A percentile compares a stretch with the other conserved stretches of the same genome.
Conservation (phyloP, 1,139 yeast genomes). For the Lodderomyces oxycetoniae region DNA sequence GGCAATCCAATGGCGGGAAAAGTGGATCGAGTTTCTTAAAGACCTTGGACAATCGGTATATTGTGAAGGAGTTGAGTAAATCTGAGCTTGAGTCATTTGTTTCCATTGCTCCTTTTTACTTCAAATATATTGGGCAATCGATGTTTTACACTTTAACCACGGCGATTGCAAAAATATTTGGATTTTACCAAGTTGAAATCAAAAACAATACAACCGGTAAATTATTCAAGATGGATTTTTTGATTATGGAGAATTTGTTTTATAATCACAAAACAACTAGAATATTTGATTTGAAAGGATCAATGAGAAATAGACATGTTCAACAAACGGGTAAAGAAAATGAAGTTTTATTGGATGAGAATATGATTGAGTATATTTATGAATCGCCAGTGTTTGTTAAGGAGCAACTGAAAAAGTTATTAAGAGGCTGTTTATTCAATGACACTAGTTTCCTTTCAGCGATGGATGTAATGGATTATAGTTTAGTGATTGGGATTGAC, state of each 20-base stretch:
- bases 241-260: slow-evolving; percentile 93
- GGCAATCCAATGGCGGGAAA: slow-evolving; percentile 97
- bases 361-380: slow-evolving; percentile 96
- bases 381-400: slow-evolving; percentile 94
- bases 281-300: slow-evolving; percentile 93
- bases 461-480: slow-evolving; percentile 99
- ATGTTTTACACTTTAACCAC: slow-evolving; percentile 93
- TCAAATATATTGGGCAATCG: slow-evolving; percentile 93
- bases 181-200: slow-evolving; percentile 89
- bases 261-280: slow-evolving; percentile 79
- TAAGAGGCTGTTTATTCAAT: slow-evolving; percentile 88
- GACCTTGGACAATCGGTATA: slow-evolving; percentile 83
- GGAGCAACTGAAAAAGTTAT: slow-evolving; percentile 81
- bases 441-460: slow-evolving; percentile 92
- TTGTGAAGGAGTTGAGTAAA: slow-evolving; percentile 84
- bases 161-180: slow-evolving; percentile 89
- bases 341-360: slow-evolving; percentile 91
- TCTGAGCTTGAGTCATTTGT: slow-evolving; percentile 91
- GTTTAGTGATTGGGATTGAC: slow-evolving; percentile 85
- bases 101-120: slow-evolving; percentile 92
- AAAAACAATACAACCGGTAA: slow-evolving; percentile 73
- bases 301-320: slow-evolving; percentile 96
- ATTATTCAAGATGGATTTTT: slow-evolving; percentile 78
- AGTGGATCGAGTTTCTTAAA: slow-evolving; percentile 93
- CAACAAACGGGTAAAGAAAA: slow-evolving; percentile 94